Evolutionary conservation across 345 rosid species (phyloP).

Genomic region (Diplotaxis tenuifolia): DNA sequence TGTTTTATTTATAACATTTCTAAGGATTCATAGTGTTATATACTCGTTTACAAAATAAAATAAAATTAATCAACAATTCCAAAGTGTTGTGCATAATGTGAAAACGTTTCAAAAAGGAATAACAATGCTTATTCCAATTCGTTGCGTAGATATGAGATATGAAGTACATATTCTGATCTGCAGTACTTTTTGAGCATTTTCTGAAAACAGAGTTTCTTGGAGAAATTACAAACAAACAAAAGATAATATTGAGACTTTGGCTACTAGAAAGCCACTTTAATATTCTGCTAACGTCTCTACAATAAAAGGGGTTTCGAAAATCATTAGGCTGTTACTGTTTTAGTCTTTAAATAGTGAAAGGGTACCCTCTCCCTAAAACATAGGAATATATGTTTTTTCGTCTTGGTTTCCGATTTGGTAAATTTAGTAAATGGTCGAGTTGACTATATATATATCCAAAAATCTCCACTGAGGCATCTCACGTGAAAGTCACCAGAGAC

Average conservation of each 20-base stretch:
- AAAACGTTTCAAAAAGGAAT: background rate
- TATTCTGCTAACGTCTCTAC: slow-evolving; percentile 10
- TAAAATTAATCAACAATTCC: background rate
- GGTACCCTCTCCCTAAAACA: background rate
- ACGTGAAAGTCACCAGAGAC: slow-evolving; percentile 21
- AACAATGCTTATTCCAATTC: background rate
- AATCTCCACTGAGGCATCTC: background rate
- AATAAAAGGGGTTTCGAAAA: slow-evolving; percentile 3
- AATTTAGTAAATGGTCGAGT: background rate
- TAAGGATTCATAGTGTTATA: background rate
- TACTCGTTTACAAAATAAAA: background rate
- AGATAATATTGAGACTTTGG: background rate
- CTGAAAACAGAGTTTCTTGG: background rate
- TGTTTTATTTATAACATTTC: background rate
- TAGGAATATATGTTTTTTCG: slow-evolving; percentile 3
- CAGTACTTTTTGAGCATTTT: background rate
- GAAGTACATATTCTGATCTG: background rate
- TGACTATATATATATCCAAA: slow-evolving; percentile 2
- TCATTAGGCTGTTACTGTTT: slow-evolving; percentile 31
- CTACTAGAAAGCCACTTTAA: background rate
- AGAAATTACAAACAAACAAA: background rate
- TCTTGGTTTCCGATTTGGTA: background rate
- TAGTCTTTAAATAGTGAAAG: background rate
- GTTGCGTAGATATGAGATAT: background rate
- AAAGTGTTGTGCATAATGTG: background rate